Evolutionary conservation across 1,284 basidiomycete genomes (phyloP).

Genomic region (Phlebopus sp.): DNA sequence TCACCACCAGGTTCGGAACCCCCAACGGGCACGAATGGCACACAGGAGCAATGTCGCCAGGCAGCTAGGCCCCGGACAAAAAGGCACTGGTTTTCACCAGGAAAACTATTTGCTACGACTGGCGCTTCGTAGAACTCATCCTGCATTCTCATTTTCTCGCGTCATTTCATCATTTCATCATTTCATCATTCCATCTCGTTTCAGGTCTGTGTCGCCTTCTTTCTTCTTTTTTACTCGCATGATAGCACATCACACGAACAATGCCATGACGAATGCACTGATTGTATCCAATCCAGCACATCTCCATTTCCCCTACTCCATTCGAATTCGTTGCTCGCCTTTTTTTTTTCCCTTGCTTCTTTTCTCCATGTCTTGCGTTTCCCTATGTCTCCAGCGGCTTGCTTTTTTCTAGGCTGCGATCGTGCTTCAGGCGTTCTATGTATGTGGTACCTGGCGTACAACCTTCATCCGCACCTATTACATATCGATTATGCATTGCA

Average conservation of each 20-base stretch:
- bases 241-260: conserved; percentile 14
- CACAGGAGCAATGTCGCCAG: conserved; percentile 35
- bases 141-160: conserved; percentile 2
- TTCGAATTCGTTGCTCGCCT: conserved; percentile 19
- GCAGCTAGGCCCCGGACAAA: conserved; percentile 46
- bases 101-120: conserved; percentile 49
- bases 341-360: conserved; percentile 13
- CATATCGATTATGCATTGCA: conserved; percentile 18
- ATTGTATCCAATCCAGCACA: conserved; percentile 12
- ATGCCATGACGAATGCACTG: neutral
- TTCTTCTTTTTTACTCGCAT: conserved; percentile 8
- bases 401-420: conserved; percentile 9
- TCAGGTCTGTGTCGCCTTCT: conserved; percentile 3
- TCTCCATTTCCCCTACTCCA: conserved; percentile 24
- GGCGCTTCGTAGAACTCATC: conserved; percentile 34
- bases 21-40: conserved; percentile 8
- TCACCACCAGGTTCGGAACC: conserved; percentile 30
- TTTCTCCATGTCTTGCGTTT: conserved; percentile 1
- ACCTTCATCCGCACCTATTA: conserved; percentile 13
- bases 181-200: conserved; percentile 6
- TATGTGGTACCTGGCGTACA: conserved; percentile 42
- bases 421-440: conserved; percentile 26
- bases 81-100: conserved; percentile 58
- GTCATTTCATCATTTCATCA: conserved; percentile 15
- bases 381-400: conserved; percentile 8